phyloP scores from a whole-genome alignment of 2,329 filamentous ascomycete genomes.

The Phyllosticta capitalensis region DNA sequence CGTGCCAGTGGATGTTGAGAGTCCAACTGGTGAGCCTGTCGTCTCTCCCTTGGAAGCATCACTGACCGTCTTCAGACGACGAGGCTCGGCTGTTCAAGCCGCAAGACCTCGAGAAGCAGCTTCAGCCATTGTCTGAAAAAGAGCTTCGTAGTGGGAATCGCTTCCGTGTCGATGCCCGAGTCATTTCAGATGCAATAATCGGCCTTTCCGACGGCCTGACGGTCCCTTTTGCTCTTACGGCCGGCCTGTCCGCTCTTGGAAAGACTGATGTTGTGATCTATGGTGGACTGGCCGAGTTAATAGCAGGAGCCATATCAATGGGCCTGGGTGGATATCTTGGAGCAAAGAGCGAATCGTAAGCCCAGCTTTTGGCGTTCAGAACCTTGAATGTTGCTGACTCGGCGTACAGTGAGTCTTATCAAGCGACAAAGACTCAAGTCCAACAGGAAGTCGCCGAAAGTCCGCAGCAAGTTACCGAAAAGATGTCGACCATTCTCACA shows the following conservation, averaged over 20 bases:
- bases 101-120: background rate
- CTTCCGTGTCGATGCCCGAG: background rate
- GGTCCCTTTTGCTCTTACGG: slow-evolving; percentile 69
- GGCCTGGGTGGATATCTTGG: slow-evolving; percentile 64
- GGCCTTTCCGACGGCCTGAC: slow-evolving; percentile 72
- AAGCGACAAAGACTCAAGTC: background rate
- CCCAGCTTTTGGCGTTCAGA: background rate
- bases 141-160: background rate
- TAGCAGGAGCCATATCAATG: slow-evolving; percentile 67
- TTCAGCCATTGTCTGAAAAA: background rate
- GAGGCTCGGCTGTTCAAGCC: background rate
- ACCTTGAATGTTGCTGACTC: background rate
- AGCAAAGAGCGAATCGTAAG: slow-evolving; percentile 43
- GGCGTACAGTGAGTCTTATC: background rate
- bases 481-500: background rate
- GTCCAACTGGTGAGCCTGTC: background rate
- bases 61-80: background rate
- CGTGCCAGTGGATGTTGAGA: background rate
- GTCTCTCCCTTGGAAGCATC: background rate
- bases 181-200: slow-evolving; percentile 57
- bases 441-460: background rate
- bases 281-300: slow-evolving; percentile 63
- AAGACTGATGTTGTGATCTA: slow-evolving; percentile 29
- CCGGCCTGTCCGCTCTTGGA: slow-evolving; percentile 51
- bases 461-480: background rate